These are phyloP conservation scores for Hirschfeldia incana DNA, from an alignment of 345 rosid species.

Conservation along the genomic window DNA sequence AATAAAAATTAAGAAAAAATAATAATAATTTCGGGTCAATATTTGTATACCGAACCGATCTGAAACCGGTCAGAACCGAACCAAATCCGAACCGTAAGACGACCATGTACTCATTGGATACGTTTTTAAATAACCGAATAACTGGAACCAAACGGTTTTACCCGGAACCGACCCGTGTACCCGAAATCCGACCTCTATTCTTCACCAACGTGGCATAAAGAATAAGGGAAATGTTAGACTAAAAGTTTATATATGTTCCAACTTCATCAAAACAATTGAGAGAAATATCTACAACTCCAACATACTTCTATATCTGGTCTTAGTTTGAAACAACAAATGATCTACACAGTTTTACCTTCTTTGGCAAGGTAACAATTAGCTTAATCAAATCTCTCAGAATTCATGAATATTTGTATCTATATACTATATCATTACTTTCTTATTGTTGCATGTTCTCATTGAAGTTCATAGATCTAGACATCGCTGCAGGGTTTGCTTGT, in stretches of 20 bases:
- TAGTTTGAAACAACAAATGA: conserved; percentile 28
- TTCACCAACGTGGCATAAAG: conserved; percentile 11
- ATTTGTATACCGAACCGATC: too few relatives aligned
- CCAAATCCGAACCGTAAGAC: too few relatives aligned
- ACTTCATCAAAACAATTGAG: conserved; percentile 20
- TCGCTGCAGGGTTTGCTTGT: conserved; percentile 81
- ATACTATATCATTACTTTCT: conserved; percentile 16
- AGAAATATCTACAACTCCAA: conserved; percentile 28
- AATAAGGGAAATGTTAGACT: background rate
- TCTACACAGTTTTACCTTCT: conserved; percentile 21
- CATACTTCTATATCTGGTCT: background rate
- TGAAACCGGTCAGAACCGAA: too few relatives aligned
- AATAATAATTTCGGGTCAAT: too few relatives aligned
- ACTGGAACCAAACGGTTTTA: too few relatives aligned
- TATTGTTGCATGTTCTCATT: conserved; percentile 54
- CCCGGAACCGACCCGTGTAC: too few relatives aligned
- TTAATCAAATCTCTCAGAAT: conserved; percentile 20
- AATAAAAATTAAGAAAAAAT: too few relatives aligned
- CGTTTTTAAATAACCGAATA: too few relatives aligned
- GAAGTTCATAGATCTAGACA: conserved; percentile 67
- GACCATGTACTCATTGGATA: too few relatives aligned
- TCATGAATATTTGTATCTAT: background rate
- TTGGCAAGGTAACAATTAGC: conserved; percentile 36
- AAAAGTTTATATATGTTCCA: conserved; percentile 34
- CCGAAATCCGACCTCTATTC: background rate